These are phyloP conservation scores for Cichorium intybus DNA, from an alignment of 140 eudicot genomes.

Conservation along the genomic window DNA sequence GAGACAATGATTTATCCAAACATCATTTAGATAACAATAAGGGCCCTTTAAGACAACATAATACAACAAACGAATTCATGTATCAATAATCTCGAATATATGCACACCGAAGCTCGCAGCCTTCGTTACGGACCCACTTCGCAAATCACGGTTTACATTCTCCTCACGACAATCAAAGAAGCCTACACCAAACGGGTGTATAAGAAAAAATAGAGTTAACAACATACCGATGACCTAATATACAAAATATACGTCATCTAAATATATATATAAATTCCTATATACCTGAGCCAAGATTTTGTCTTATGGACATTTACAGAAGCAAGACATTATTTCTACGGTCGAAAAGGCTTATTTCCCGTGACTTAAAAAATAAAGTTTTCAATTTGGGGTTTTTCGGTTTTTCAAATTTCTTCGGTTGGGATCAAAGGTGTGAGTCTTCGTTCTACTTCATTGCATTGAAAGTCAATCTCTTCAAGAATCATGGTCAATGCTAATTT, in stretches of 20 bases:
- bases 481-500: conserved; percentile 67
- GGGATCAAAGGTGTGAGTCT: conserved; percentile 52
- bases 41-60: too few relatives aligned
- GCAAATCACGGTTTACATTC: conserved; percentile 23
- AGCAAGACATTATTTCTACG: conserved; percentile 26
- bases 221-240: conserved; percentile 3
- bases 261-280: conserved; percentile 20
- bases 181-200: conserved; percentile 9
- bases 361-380: neutral
- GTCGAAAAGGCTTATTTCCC: conserved; percentile 9
- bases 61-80: too few relatives aligned
- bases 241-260: conserved; percentile 14
- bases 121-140: too few relatives aligned
- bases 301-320: conserved; percentile 33
- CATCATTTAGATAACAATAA: too few relatives aligned
- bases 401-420: conserved; percentile 18
- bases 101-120: too few relatives aligned
- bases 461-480: conserved; percentile 57
- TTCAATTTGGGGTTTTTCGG: too few relatives aligned
- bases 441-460: conserved; percentile 61
- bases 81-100: too few relatives aligned
- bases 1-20: too few relatives aligned
- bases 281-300: conserved; percentile 21
- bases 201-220: neutral
- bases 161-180: conserved; percentile 18